Evolutionary conservation across 202 grass and related monocot genomes (phyloP), one percentile per base, ranked within the genome.

Genomic region (Schoenoplectus triqueter): DNA sequence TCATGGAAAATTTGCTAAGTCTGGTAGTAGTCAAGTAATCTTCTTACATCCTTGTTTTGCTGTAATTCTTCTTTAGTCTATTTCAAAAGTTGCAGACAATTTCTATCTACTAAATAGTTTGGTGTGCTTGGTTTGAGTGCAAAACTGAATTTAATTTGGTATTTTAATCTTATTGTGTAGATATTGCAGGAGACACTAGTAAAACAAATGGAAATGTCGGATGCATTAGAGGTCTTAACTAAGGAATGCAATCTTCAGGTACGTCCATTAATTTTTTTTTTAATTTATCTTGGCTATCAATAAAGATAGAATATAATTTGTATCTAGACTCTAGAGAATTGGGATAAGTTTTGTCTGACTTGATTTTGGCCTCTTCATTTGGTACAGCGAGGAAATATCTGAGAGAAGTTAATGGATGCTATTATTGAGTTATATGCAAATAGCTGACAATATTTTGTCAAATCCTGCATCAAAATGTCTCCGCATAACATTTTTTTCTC

Each of bases 131-230:
- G n/a, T 83, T 45, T 62, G 22, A 59, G 48, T 83, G 54, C 9
- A 11, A 54, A 52, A 44, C 9, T 71, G 49, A 59, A 83, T 59
- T 21, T 64, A 71, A 73, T 79, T 46, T 22, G 65, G 48, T 86
- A 74, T 57, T 66, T 89, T 8, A 59, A 8, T 62, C 15, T 62
- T 62, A 70, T 64, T 69, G 49, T 89, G 65, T 86, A 98, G 95
- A 90, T 92, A 87, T 88, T 98, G 84, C 95, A 98, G 85, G 88
- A 91, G 80, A 93, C 95, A 10, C 66, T 95, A 55, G 86, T 93
- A 61, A 95, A 93, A 85, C 95, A 98, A 91, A 93, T 92, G 89
- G 91, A 98, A 84, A 90, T 98, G 84, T 88, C 84, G 51, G 89
- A 93, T 82, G 87, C 91, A 63, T 82, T 98, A 84, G 92, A 98